A percentile compares a stretch with the other conserved stretches of the same genome.
Conservation (phyloP, 441 rosid species). For the Flueggea neowawraea region DNA sequence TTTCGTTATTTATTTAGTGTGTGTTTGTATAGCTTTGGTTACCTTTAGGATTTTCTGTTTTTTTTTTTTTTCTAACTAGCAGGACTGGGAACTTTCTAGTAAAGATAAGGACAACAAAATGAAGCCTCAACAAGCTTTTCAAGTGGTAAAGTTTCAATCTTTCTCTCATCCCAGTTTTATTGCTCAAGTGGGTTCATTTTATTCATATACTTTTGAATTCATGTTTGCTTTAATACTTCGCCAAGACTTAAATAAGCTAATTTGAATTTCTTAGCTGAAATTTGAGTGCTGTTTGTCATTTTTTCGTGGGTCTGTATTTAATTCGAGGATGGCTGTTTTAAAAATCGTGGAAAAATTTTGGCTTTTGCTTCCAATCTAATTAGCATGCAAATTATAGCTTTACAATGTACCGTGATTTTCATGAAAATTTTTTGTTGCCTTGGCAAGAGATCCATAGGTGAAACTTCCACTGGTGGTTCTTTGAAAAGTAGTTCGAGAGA, state of each 20-base stretch:
- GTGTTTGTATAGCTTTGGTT: constrained; percentile 9
- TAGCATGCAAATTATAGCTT: not conserved
- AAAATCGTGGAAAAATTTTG: too few species aligned
- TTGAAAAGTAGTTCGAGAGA: constrained; percentile 16
- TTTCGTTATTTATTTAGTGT: not conserved
- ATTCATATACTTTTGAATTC: too few species aligned
- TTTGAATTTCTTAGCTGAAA: too few species aligned
- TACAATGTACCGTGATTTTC: not conserved
- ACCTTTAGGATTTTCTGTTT: constrained; percentile 73
- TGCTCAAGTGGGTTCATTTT: too few species aligned
- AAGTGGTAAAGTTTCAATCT: constrained; percentile 26
- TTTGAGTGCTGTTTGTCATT: too few species aligned
- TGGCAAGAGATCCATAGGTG: constrained; percentile 22
- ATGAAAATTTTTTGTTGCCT: not conserved
- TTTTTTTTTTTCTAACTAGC: constrained; percentile 93
- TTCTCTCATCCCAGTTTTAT: not conserved
- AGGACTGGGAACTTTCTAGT: constrained; percentile 85
- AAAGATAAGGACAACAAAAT: constrained; percentile 63
- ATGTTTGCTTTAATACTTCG: too few species aligned
- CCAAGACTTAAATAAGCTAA: too few species aligned
- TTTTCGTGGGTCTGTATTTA: too few species aligned
- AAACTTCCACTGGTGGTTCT: constrained; percentile 18
- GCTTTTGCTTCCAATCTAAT: not conserved
- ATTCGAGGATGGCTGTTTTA: too few species aligned
- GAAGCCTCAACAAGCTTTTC: constrained; percentile 37